Base-by-base conservation (phyloP, 345 rosid genomes). In the Euphorbia peplus region DNA sequence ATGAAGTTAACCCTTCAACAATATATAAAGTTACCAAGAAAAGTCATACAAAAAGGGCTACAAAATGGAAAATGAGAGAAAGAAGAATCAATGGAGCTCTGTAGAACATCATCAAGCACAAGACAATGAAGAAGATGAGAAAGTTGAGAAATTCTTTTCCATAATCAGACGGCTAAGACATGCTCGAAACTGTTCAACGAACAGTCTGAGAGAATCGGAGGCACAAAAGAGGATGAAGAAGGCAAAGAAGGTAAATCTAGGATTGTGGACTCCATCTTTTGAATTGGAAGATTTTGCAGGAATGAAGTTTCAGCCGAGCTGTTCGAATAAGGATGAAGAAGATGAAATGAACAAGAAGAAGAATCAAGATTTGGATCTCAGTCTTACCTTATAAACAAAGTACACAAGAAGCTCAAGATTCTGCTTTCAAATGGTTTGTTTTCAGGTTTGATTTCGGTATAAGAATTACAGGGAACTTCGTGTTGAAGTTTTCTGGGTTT, bases 91-190 rank as follows among this genome's bases (percentile, higher is more conserved):
- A 18, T 8, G 22, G 9, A 25, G 3, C 30, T 44, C 35, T 13
- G 50, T 22, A 5, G 18, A 8, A 50, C n/a, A n/a, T n/a, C 48
- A 42, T 14, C 44, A 51, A 60, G 70, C 29, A 35, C 51, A 39
- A 3, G 39, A 28, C 11, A 60, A 24, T 24, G 39, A 47, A 8
- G 71, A 67, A 0, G 66, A 60, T 25, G 68, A 41, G 41, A 67
- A 54, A 32, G 48, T 41, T 11, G 64, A 30, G 41, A 67, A 66
- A 62, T 67, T 73, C 68, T 61, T 67, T 22, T 37, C 72, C 0
- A 53, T 73, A 28, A 61, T 67, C 21, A 73, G 42, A 61, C 51
- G 72, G 63, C 62, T 73, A 12, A 11, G 68, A 73, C 67, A 61
- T 50, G 63, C 22, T 67, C 57, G 71, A 5, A 30, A 50, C 18